Evolutionary conservation across 179 eudicot genomes (phyloP).

Genomic region (Beta corolliflora): DNA sequence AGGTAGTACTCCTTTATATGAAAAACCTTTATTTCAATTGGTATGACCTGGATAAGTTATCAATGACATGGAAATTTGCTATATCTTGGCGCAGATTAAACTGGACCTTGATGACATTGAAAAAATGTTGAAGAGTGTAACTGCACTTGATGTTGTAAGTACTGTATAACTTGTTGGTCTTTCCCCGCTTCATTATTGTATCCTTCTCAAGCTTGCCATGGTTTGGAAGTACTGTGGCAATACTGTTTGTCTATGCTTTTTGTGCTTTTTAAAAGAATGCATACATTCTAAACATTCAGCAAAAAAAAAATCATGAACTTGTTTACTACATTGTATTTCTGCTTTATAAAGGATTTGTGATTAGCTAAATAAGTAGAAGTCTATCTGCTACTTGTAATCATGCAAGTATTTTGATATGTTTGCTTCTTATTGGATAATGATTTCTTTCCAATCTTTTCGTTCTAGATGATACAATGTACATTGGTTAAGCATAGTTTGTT

Average conservation of each 20-base stretch:
- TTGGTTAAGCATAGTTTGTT: neutral
- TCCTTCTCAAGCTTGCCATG: neutral
- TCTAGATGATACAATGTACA: neutral
- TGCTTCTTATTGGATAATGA: neutral
- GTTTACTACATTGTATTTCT: neutral
- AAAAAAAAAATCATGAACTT: neutral
- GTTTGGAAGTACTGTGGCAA: conserved; percentile 9
- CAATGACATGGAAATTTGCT: conserved; percentile 22
- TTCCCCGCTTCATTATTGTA: neutral
- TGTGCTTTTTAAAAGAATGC: neutral
- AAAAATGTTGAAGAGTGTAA: conserved; percentile 49
- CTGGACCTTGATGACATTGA: conserved; percentile 64
- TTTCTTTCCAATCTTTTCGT: neutral
- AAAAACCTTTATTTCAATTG: neutral
- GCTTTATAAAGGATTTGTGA: neutral
- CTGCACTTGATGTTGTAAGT: conserved; percentile 83
- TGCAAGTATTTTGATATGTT: neutral
- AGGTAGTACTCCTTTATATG: conserved; percentile 49
- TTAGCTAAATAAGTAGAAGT: neutral
- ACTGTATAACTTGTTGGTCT: conserved; percentile 6
- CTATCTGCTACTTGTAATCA: neutral
- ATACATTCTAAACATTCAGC: neutral
- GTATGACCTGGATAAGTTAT: conserved; percentile 14
- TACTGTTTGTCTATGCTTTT: neutral
- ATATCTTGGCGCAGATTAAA: conserved; percentile 60